Evolutionary conservation across 2,329 filamentous ascomycete genomes (phyloP).

Genomic region (Pseudogymnoascus sp.): DNA sequence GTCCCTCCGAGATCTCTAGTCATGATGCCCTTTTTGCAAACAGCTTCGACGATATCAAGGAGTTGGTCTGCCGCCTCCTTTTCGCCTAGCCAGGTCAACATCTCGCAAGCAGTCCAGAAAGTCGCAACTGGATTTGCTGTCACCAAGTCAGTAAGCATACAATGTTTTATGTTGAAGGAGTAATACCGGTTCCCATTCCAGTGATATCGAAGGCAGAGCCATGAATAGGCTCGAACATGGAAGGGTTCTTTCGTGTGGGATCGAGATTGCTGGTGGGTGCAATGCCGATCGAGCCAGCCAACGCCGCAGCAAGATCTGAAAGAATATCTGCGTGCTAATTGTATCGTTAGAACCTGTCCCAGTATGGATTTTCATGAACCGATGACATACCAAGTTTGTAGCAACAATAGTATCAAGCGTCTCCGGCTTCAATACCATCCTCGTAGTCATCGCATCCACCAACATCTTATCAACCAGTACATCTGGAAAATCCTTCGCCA

Average conservation of each 20-base stretch:
- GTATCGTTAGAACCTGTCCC: background rate
- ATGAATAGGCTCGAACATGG: slow-evolving; percentile 55
- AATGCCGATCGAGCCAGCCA: slow-evolving; percentile 64
- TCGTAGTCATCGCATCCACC: slow-evolving; percentile 41
- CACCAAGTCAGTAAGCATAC: slow-evolving; percentile 35
- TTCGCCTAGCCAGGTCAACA: slow-evolving; percentile 49
- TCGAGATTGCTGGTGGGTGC: slow-evolving; percentile 62
- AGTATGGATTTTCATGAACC: background rate
- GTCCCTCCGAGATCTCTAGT: slow-evolving; percentile 5
- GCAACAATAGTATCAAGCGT: slow-evolving; percentile 54
- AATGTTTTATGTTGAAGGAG: background rate
- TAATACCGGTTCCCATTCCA: slow-evolving; percentile 8
- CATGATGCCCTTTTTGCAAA: slow-evolving; percentile 35
- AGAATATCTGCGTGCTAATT: slow-evolving; percentile 54
- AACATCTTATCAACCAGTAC: slow-evolving; percentile 55
- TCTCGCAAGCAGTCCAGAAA: slow-evolving; percentile 49
- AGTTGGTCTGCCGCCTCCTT: slow-evolving; percentile 39
- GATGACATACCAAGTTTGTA: slow-evolving; percentile 35
- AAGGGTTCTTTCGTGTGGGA: slow-evolving; percentile 43
- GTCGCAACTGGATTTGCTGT: slow-evolving; percentile 49
- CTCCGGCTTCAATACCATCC: slow-evolving; percentile 51
- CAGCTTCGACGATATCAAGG: slow-evolving; percentile 43
- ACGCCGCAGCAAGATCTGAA: slow-evolving; percentile 59
- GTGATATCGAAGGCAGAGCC: slow-evolving; percentile 35
- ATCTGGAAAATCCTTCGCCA: slow-evolving; percentile 49